Evolutionary conservation across 208 protist genomes (phyloP).

Genomic region (Leishmania turanica): DNA sequence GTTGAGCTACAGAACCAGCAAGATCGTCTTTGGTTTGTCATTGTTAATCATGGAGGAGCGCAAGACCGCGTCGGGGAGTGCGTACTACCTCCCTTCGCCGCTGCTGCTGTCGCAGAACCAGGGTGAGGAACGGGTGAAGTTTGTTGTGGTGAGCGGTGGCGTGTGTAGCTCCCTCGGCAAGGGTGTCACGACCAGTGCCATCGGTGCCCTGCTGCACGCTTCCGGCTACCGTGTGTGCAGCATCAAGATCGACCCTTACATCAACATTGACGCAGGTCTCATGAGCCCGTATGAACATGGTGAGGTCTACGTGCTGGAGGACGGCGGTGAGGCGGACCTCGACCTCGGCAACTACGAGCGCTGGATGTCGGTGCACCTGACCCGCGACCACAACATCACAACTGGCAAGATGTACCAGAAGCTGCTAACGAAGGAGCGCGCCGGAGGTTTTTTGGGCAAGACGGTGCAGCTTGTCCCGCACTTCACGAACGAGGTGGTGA

Average conservation of each 20-base stretch:
- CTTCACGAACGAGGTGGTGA: conserved; percentile 93
- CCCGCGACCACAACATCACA: conserved; percentile 98
- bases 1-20: neutral
- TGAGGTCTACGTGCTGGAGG: conserved; percentile 99
- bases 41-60: conserved; percentile 35
- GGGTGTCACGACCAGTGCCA: conserved; percentile 90
- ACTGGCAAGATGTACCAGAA: conserved; percentile 98
- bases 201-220: conserved; percentile 84
- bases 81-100: conserved; percentile 85
- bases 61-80: conserved; percentile 58
- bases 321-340: conserved; percentile 97
- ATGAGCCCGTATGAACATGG: conserved; percentile 98
- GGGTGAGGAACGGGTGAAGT: conserved; percentile 75
- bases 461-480: conserved; percentile 99
- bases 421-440: conserved; percentile 96
- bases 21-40: neutral
- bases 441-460: conserved; percentile 98
- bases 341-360: conserved; percentile 99
- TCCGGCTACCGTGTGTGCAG: conserved; percentile 94
- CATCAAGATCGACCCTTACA: conserved; percentile 99
- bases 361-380: conserved; percentile 96
- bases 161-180: conserved; percentile 99
- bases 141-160: conserved; percentile 98
- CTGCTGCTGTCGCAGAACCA: conserved; percentile 53
- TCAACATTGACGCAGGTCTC: conserved; percentile 96